These are phyloP conservation scores for Grifola frondosa DNA, from an alignment of 1,284 basidiomycete genomes.

Conservation along the genomic window DNA sequence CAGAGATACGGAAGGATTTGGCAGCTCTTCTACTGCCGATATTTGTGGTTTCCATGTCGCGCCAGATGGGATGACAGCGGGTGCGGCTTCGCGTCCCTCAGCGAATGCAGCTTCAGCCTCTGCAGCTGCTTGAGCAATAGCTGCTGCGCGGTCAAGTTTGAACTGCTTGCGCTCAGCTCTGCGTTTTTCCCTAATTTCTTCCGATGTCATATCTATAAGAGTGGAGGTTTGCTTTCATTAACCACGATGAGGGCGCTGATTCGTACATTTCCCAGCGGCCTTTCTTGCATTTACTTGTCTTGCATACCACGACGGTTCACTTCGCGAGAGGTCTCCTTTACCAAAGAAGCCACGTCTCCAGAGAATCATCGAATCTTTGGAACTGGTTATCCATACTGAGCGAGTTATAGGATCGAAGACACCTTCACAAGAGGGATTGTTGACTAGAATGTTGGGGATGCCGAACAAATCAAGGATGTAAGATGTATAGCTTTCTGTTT, in stretches of 20 bases:
- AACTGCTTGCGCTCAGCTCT: constrained; percentile 85
- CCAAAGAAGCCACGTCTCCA: constrained; percentile 97
- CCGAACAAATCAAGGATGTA: constrained; percentile 55
- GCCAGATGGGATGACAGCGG: constrained; percentile 60
- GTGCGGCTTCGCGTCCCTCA: constrained; percentile 53
- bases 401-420: constrained; percentile 71
- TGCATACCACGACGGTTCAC: constrained; percentile 91
- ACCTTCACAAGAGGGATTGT: constrained; percentile 67
- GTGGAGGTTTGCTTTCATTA: background rate
- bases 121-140: constrained; percentile 69
- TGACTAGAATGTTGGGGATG: constrained; percentile 44
- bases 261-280: constrained; percentile 54
- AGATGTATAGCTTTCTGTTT: constrained; percentile 31
- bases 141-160: constrained; percentile 86
- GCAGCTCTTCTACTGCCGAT: constrained; percentile 9
- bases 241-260: background rate
- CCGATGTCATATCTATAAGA: constrained; percentile 80
- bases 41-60: constrained; percentile 68
- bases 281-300: constrained; percentile 69
- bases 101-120: constrained; percentile 75
- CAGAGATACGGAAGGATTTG: constrained; percentile 10
- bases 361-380: constrained; percentile 62
- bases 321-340: constrained; percentile 90
- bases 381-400: constrained; percentile 77
- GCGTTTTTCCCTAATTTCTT: constrained; percentile 85